Evolutionary conservation across 345 rosid genomes (phyloP).

Genomic region (Gossypium australe): DNA sequence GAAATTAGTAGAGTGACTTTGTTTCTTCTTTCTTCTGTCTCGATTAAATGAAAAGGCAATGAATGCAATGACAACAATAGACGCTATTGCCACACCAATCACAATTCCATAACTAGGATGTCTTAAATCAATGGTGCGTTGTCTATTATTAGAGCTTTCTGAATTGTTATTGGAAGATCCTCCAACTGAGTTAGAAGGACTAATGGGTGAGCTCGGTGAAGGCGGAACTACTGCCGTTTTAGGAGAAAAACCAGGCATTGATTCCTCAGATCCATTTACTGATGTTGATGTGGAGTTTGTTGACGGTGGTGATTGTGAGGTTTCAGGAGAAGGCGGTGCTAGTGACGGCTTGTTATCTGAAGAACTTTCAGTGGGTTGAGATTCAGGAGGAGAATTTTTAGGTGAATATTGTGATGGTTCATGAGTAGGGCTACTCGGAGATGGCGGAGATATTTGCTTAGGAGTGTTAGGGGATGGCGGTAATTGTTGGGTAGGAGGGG

Average conservation of each 20-base stretch:
- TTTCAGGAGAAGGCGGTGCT: constrained; percentile 14
- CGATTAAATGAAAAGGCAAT: constrained; percentile 32
- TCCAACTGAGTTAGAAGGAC: constrained; percentile 15
- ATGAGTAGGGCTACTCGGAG: constrained; percentile 4
- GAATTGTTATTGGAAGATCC: constrained; percentile 7
- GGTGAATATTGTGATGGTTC: not conserved
- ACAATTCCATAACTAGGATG: constrained; percentile 12
- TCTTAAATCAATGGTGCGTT: not conserved
- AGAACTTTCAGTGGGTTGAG: not conserved
- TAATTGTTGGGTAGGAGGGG: constrained; percentile 1
- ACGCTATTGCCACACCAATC: constrained; percentile 39
- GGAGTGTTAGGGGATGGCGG: constrained; percentile 2
- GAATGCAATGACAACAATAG: constrained; percentile 44
- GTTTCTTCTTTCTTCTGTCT: constrained; percentile 42
- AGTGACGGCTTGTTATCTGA: not conserved
- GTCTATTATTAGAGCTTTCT: not conserved
- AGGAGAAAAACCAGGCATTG: not conserved
- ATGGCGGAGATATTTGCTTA: constrained; percentile 11
- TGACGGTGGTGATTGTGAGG: constrained; percentile 32
- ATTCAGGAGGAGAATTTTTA: not conserved
- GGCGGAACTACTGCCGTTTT: constrained; percentile 11
- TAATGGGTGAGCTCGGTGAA: constrained; percentile 15
- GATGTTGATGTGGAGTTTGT: constrained; percentile 17
- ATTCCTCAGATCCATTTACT: not conserved
- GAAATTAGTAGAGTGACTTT: constrained; percentile 28